Percentiles rank a stretch among this genome's conserved stretches.
Evolutionary conservation across 371 early-diverging fungal genomes (phyloP).

Genomic region (Rhizopus delemar): DNA sequence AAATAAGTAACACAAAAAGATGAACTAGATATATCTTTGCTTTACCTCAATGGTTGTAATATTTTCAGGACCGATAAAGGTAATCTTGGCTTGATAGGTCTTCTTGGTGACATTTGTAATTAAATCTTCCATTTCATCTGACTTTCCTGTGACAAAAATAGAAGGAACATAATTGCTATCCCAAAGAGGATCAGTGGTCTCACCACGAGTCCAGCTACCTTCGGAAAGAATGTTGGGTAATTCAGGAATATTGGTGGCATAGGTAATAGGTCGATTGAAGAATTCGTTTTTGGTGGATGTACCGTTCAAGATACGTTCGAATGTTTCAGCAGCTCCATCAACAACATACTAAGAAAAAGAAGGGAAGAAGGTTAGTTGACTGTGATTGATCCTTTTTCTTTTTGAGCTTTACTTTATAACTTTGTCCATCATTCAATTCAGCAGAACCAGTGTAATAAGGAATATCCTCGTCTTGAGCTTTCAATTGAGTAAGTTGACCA

Average conservation of each 20-base stretch:
- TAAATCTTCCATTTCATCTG: slow-evolving; percentile 29
- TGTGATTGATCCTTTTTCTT: not conserved
- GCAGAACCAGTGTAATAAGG: slow-evolving; percentile 54
- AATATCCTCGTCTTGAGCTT: slow-evolving; percentile 45
- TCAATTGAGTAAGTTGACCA: slow-evolving; percentile 39
- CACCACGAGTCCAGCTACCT: slow-evolving; percentile 44
- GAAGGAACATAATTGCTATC: slow-evolving; percentile 59
- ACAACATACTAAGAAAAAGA: slow-evolving; percentile 39
- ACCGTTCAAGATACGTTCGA: slow-evolving; percentile 45
- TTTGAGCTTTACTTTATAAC: slow-evolving; percentile 40
- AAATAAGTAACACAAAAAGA: slow-evolving; percentile 10
- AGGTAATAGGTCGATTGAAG: slow-evolving; percentile 48
- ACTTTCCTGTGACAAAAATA: slow-evolving; percentile 44
- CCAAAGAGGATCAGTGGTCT: slow-evolving; percentile 42
- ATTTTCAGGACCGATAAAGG: slow-evolving; percentile 40
- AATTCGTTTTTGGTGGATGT: slow-evolving; percentile 54
- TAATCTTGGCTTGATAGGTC: slow-evolving; percentile 34
- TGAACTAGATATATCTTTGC: not conserved
- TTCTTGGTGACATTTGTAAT: slow-evolving; percentile 25
- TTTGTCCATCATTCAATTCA: slow-evolving; percentile 36
- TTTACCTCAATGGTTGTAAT: slow-evolving; percentile 25
- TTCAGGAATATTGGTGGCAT: slow-evolving; percentile 54
- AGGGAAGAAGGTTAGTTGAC: not conserved
- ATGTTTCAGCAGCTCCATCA: slow-evolving; percentile 47
- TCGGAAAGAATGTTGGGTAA: slow-evolving; percentile 52